Base-by-base conservation (phyloP, 2,329 filamentous ascomycete species). In the Cadophora sp. region DNA sequence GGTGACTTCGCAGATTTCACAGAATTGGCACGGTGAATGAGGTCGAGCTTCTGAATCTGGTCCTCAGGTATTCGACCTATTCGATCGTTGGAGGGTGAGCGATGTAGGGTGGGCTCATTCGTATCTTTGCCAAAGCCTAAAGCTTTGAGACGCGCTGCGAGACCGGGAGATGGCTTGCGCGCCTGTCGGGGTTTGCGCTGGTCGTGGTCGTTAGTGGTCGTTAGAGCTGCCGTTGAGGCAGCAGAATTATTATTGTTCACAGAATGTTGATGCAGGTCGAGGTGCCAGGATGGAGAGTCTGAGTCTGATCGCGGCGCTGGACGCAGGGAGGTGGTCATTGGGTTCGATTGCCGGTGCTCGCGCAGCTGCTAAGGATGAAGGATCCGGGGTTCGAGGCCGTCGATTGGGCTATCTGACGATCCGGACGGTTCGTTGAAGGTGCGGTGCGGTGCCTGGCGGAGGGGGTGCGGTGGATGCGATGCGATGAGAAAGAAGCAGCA, bases 11-110 rank as follows among this genome's bases (percentile, higher is more conserved):
- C 71, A 27, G 86, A 68, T 34, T 63, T 71, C 72, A 77, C 72
- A n/a, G 86, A 71, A 76, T 83, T 83, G 68, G 87, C 85, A 72
- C 86, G 85, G 77, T 92, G 89, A 68, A 87, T 86, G 73, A 87
- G 83, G 81, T 94, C 91, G 74, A 93, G 85, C 75, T 89, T 84
- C 73, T 88, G 86, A 67, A 93, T 84, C 75, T 92, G 90, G 72
- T 89, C 84, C 79, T 92, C 89, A 74, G 91, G 85, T 65, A 93
- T 87, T 69, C 91, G 88, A 72, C 91, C 91, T 75, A 92, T 84
- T 86, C 84, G 78, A 64, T 79, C 80, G 75, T 70, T 80, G 73
- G 73, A 68, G 1, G 79, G 76, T 74, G 75, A 73, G 55, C 70
- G 70, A 62, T 65, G 53, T 56, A 67, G 60, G 31, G 64, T 70